Conservation (phyloP, 2,329 filamentous ascomycete species). For the Cladophialophora bantiana region DNA sequence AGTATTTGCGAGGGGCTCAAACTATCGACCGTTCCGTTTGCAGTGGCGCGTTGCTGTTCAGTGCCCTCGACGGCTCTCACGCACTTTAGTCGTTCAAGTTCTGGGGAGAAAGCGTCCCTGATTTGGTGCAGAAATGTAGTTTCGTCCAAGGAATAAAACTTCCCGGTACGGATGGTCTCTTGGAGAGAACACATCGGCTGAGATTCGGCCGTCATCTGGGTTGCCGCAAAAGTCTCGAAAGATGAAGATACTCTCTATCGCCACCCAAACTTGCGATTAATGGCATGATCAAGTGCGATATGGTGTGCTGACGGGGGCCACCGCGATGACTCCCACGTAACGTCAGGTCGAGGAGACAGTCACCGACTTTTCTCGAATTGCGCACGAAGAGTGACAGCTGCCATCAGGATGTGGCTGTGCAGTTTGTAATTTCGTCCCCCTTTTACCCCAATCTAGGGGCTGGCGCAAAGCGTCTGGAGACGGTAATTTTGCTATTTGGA, state of each 20-base stretch:
- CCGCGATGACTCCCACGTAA: conserved; percentile 10
- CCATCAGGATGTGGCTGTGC: conserved; percentile 23
- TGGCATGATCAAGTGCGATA: conserved; percentile 31
- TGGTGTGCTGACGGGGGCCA: conserved; percentile 8
- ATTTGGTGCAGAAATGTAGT: conserved; percentile 41
- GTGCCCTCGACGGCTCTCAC: conserved; percentile 41
- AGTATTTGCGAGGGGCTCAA: conserved; percentile 43
- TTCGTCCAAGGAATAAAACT: conserved; percentile 40
- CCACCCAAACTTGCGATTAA: conserved; percentile 15
- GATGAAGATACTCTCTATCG: conserved; percentile 21
- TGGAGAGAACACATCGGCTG: conserved; percentile 30
- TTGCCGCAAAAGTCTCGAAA: conserved; percentile 26
- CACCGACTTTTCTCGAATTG: not conserved
- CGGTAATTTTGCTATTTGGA: not conserved
- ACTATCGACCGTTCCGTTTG: conserved; percentile 34
- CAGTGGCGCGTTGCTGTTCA: conserved; percentile 23
- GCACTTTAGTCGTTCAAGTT: conserved; percentile 44
- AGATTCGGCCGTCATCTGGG: conserved; percentile 25
- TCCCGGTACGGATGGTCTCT: conserved; percentile 34
- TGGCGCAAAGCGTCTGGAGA: not conserved
- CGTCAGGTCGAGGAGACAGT: conserved; percentile 6
- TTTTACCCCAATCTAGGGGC: not conserved
- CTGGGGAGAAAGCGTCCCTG: conserved; percentile 40
- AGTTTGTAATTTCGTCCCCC: conserved; percentile 8
- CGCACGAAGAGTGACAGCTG: not conserved